Evolutionary conservation across 768 basidiomycete species (phyloP), one percentile per base, ranked within the genome.

Genomic region (Rhizopogon vinicolor): DNA sequence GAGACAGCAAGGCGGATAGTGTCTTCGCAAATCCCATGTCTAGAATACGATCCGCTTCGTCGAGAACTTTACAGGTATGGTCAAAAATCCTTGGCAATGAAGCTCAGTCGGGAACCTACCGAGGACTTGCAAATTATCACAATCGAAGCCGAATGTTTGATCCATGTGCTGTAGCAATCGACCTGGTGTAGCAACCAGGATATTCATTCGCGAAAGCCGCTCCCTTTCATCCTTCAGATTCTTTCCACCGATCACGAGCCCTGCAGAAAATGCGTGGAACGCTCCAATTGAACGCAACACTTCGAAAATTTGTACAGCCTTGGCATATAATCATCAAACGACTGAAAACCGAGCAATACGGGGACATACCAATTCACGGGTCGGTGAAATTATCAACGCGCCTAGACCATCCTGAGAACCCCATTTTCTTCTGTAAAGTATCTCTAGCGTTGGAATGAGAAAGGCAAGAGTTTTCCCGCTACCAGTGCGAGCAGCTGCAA

Each of bases 241-340:
- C 77, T 98, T 99, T 44, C 96, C 96, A 6, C 96, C 96, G 42
- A 99, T 99, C 16, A 98, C 87, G 12, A 98, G 74, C 0, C 95
- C 96, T 0, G 96, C 96, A 6, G 93, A 96, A 71, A 98, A 96
- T 16, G 81, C 78, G 63, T 99, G 96, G 63, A 86, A 86, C 44
- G 88, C 86, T 3, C 97, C 97, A 56, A 98, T 90, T 41, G 90
- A 88, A n/a, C 93, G 84, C 29, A 99, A 70, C 7, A 98, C 94
- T 44, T 96, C 93, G 67, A 98, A 99, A 56, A 98, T 99, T 77
- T 99, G 97, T 16, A 98, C 91, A 2, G 96, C 96, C 93, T 94
- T 61, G n/a, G 50, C 29, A 41, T 6, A 18, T 16, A 46, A 54
- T 44, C 25, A 42, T 28, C n/a, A 35, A 44, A 44, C 13, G 31